Evolutionary conservation across 192 early-diverging fungal genomes (phyloP), one percentile per base, ranked within the genome.

Genomic region (Entophlyctis luteolus): DNA sequence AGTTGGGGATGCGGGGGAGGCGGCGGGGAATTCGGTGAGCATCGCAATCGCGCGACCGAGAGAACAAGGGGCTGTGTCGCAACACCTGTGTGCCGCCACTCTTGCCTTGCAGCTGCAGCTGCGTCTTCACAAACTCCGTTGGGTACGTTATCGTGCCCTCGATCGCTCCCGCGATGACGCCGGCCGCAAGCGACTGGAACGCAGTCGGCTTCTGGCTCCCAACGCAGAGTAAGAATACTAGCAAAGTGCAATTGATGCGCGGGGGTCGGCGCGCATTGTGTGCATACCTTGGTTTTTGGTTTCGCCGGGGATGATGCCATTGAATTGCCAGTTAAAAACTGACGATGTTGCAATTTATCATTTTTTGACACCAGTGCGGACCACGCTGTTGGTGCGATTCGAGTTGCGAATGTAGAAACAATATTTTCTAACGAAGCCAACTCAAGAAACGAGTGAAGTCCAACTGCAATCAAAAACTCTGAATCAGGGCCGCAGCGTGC

Each of bases 61-160:
- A n/a, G n/a, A n/a, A n/a, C n/a, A n/a, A n/a, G n/a, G n/a, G n/a
- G n/a, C n/a, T n/a, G n/a, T n/a, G n/a, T n/a, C n/a, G n/a, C n/a
- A n/a, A n/a, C n/a, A n/a, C 4, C 50, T 62, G 70, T 1, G 1
- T 45, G 8, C 28, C 10, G 18, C 28, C 25, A 48, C 36, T 34
- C 59, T 80, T 78, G 55, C 70, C 73, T 57, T 95, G 92, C 10
- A 98, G 83, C 76, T 98, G 96, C 55, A 98, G 81, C 66, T 91
- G 93, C 5, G 96, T 98, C 70, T 98, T 98, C 62, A 96, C 86
- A 72, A 90, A 93, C 78, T 96, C 94, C 0, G 93, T 95, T 1
- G 96, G 96, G 70, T 98, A 98, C 23, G 96, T 98, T 5, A 88
- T 79, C 2, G 87, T 86, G 6, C 88, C 93, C 74, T 98, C 96